Evolutionary conservation across 208 protist species (phyloP), one percentile per base, ranked within the genome.

Genomic region (Sergeia podlipaevii): DNA sequence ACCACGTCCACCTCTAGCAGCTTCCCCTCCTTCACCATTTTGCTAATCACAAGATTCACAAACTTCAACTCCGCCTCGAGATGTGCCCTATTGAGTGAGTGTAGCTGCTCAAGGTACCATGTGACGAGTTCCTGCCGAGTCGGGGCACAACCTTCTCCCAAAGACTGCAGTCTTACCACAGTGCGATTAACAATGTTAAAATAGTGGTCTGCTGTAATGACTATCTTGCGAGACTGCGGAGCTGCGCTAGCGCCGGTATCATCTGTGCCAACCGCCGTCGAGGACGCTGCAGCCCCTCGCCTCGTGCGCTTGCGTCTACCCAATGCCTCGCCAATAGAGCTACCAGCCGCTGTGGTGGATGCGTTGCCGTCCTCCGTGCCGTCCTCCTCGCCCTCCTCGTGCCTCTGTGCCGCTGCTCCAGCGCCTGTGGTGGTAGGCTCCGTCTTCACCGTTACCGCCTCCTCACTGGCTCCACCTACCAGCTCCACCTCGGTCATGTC

Each of bases 401-500:
- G n/a, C n/a, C n/a, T n/a, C n/a, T 4, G 46, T 27, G 23, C 30
- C 41, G 42, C 29, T 45, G 28, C 21, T 20, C 21, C 38, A 15
- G 15, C 47, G 30, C 15, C 37, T 38, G 39, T 39, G 41, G n/a
- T n/a, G n/a, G n/a, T n/a, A n/a, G n/a, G n/a, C n/a, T n/a, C n/a
- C n/a, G n/a, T n/a, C n/a, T 18, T 42, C 48, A 23, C 48, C 48
- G 3, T 54, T 36, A 39, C 43, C 18, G 7, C 42, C 24, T 69
- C 64, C 0, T 64, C 47, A 6, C 60, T 65, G 2, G 47, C 54
- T 1, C 61, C 70, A 28, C 71, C 88, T 4, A 80, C 70, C 15
- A 95, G 71, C 69, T 95, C 84, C 23, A 95, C 74, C 52, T 95
- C 88, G 1, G 82, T 91, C 80, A 93, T 90, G 53, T 96, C 89